phyloP scores from a whole-genome alignment of 1,284 basidiomycete genomes.

The Athelia sp. region DNA sequence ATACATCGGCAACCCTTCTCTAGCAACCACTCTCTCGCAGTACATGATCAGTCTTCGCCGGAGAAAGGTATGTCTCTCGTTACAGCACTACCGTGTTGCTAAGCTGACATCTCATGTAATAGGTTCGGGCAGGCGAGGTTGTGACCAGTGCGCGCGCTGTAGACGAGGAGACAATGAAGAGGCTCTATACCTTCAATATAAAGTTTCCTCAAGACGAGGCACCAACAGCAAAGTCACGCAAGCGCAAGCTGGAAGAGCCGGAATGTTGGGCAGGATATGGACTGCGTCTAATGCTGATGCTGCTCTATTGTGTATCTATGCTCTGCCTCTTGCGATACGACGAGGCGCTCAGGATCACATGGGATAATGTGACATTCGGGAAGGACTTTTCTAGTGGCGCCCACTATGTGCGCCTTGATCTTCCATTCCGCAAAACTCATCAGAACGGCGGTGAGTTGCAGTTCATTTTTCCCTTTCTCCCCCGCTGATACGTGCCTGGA shows the following conservation, averaged over 20 bases:
- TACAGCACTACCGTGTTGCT: not conserved
- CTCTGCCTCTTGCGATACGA: slow-evolving; percentile 27
- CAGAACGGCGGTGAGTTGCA: slow-evolving; percentile 17
- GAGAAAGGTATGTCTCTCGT: slow-evolving; percentile 18
- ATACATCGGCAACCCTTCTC: slow-evolving; percentile 16
- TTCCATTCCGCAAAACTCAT: slow-evolving; percentile 24
- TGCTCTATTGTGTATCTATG: slow-evolving; percentile 24
- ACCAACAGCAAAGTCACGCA: not conserved
- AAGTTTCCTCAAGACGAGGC: not conserved
- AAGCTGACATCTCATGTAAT: not conserved
- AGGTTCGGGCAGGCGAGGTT: slow-evolving; percentile 18
- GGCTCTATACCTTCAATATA: slow-evolving; percentile 20
- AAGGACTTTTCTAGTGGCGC: not conserved
- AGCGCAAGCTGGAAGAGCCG: slow-evolving; percentile 7
- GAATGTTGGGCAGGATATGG: slow-evolving; percentile 19
- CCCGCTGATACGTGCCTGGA: not conserved
- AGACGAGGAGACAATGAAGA: slow-evolving; percentile 15
- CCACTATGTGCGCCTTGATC: slow-evolving; percentile 12
- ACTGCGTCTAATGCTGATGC: slow-evolving; percentile 16
- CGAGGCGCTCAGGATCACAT: slow-evolving; percentile 26
- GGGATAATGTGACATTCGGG: slow-evolving; percentile 14
- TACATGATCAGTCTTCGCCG: slow-evolving; percentile 27
- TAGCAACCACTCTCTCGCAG: slow-evolving; percentile 22
- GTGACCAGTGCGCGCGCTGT: slow-evolving; percentile 25
- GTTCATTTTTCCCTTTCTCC: not conserved